Percentiles rank a stretch among this genome's conserved stretches.
Evolutionary conservation across 2,329 filamentous ascomycete species (phyloP).

Genomic region (Scolecobasidium constrictum): DNA sequence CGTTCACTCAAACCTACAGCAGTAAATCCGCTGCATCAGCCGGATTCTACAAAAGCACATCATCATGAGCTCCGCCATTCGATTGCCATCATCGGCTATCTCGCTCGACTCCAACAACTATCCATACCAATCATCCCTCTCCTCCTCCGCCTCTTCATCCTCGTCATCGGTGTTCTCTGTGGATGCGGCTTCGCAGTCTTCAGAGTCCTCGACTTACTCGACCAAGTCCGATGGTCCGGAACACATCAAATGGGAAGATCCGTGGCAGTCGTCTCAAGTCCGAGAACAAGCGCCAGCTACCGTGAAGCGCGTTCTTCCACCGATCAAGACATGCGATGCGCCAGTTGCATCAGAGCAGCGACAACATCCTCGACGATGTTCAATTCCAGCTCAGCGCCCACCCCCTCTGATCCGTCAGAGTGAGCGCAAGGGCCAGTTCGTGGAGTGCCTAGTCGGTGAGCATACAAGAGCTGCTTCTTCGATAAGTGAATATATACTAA

Average conservation of each 20-base stretch:
- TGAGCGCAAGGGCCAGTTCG: conserved; percentile 89
- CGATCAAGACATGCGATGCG: conserved; percentile 21
- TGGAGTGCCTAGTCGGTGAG: conserved; percentile 97
- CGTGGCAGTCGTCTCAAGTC: conserved; percentile 27
- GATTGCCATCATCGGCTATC: conserved; percentile 21
- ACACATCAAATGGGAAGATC: conserved; percentile 21
- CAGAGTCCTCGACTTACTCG: conserved; percentile 53
- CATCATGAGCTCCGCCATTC: conserved; percentile 29
- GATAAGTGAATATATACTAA: conserved; percentile 10
- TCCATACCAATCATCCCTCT: conserved; percentile 60
- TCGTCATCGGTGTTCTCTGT: conserved; percentile 70
- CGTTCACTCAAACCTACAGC: too few relatives aligned
- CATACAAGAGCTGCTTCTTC: neutral
- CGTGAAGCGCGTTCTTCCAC: conserved; percentile 17
- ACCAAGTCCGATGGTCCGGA: conserved; percentile 45
- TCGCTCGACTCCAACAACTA: conserved; percentile 27
- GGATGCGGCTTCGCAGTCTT: conserved; percentile 51
- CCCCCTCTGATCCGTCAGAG: conserved; percentile 74
- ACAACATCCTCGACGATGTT: conserved; percentile 49
- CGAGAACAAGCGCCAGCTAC: conserved; percentile 19
- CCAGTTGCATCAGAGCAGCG: conserved; percentile 50
- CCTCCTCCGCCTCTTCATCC: conserved; percentile 66
- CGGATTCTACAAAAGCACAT: too few relatives aligned
- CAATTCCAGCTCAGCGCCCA: conserved; percentile 36
- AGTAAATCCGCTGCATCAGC: too few relatives aligned